Conservation (phyloP, 192 early-diverging fungal genomes). For the Umbelopsis vinacea region DNA sequence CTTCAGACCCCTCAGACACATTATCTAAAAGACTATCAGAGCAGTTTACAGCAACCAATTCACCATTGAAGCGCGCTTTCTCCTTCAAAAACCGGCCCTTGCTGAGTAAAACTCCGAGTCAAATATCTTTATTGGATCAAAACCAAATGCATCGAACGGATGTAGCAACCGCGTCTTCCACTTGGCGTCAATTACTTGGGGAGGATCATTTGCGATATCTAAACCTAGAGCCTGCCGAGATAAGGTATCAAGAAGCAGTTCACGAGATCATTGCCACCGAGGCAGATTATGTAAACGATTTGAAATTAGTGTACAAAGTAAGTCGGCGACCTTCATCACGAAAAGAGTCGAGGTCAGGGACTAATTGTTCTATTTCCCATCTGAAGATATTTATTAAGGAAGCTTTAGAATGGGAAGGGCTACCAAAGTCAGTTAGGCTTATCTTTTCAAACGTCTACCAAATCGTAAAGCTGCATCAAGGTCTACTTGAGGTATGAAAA, state of each 20-base stretch:
- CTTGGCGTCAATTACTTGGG: constrained; percentile 2
- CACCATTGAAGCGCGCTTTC: constrained; percentile 9
- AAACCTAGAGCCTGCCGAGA: background rate
- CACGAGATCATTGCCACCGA: constrained; percentile 86
- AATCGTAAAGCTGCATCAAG: constrained; percentile 7
- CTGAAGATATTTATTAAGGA: constrained; percentile 21
- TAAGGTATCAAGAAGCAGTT: constrained; percentile 70
- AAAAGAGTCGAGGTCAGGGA: no score
- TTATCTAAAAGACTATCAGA: background rate
- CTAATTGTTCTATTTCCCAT: background rate
- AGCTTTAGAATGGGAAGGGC: constrained; percentile 7
- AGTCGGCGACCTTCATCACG: background rate
- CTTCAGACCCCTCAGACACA: background rate
- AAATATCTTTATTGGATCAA: background rate
- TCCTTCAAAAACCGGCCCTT: background rate
- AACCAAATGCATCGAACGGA: constrained; percentile 16
- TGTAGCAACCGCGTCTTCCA: background rate
- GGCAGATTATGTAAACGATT: constrained; percentile 77
- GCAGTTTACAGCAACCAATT: background rate
- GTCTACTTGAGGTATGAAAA: constrained; percentile 1
- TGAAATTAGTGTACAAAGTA: constrained; percentile 44
- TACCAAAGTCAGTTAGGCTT: constrained; percentile 17
- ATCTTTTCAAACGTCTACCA: constrained; percentile 16
- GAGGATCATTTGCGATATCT: constrained; percentile 2
- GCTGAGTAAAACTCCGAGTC: constrained; percentile 10